Evolutionary conservation across 495 filamentous ascomycete species (phyloP), one percentile per base, ranked within the genome.

Genomic region (Thozetella sp.): DNA sequence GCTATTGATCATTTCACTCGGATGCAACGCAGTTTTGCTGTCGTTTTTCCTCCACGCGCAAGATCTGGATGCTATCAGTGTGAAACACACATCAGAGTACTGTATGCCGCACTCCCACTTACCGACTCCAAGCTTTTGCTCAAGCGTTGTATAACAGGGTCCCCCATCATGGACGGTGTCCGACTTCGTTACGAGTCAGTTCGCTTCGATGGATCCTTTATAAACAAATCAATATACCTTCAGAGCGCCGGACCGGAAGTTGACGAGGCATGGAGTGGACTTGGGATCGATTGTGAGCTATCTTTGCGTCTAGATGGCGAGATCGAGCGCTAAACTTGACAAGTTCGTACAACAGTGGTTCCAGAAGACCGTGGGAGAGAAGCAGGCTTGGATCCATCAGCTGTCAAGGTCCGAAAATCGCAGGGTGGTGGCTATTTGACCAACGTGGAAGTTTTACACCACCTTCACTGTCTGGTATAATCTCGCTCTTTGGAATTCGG

Each of bases 381-480:
- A 3, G 43, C 43, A 4, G 43, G 43, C 20, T 10, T 48, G n/a
- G 43, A 48, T 48, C 43, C 43, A 20, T 48, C 43, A n/a, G 43
- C 43, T 4, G 43, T 48, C 43, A 48, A 48, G 43, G 43, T 48
- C 11, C 43, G n/a, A 3, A 20, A 20, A 20, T 48, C 43, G 9
- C 43, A 48, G 43, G 43, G 43, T 48, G 43, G 43, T 20, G 43
- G 43, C 43, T 48, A 13, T 48, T n/a, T 48, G 10, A 48, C 43
- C 43, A 48, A 48, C 43, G n/a, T 48, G n/a, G 43, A 48, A 20
- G 43, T 48, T 48, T 20, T 48, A 11, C 43, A 48, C n/a, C 43
- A 48, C 20, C 43, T 48, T 48, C 43, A 48, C 43, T 48, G 43
- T n/a, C 43, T 48, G 43, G 43, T 48, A 19, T 4, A n/a, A 37